Evolutionary conservation across 176 grass and related monocot species (phyloP).

Genomic region (Secale cereale): DNA sequence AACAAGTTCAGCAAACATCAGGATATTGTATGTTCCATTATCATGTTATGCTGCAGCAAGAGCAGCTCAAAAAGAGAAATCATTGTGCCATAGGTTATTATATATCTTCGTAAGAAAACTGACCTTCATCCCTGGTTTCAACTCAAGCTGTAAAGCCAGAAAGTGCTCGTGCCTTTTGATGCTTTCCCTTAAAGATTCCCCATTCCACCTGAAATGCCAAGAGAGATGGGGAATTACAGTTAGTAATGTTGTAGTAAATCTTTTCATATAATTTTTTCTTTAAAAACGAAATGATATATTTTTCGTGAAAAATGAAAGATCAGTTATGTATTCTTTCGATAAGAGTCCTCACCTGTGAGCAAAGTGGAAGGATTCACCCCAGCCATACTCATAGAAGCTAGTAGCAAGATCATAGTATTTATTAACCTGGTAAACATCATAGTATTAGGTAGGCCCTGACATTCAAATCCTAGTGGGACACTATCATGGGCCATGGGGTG

Average conservation of each 20-base stretch:
- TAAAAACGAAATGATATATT: background rate
- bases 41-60: background rate
- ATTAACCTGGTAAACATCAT: conserved; percentile 64
- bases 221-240: background rate
- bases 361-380: conserved; percentile 99
- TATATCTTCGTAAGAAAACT: background rate
- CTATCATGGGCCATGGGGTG: background rate
- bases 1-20: background rate
- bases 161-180: conserved; percentile 96
- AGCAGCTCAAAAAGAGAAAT: background rate
- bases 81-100: background rate
- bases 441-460: conserved; percentile 1
- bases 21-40: conserved; percentile 9
- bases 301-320: background rate
- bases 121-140: conserved; percentile 95
- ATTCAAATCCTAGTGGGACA: background rate
- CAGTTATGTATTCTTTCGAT: background rate
- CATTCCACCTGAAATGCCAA: conserved; percentile 68
- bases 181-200: conserved; percentile 90
- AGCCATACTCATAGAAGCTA: conserved; percentile 99
- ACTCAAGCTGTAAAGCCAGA: conserved; percentile 81
- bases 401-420: conserved; percentile 99
- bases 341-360: conserved; percentile 68
- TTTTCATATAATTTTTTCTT: background rate
- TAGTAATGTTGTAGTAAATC: background rate